Evolutionary conservation across 73 alveolate genomes (phyloP).

Genomic region (Paramecium caudatum): DNA sequence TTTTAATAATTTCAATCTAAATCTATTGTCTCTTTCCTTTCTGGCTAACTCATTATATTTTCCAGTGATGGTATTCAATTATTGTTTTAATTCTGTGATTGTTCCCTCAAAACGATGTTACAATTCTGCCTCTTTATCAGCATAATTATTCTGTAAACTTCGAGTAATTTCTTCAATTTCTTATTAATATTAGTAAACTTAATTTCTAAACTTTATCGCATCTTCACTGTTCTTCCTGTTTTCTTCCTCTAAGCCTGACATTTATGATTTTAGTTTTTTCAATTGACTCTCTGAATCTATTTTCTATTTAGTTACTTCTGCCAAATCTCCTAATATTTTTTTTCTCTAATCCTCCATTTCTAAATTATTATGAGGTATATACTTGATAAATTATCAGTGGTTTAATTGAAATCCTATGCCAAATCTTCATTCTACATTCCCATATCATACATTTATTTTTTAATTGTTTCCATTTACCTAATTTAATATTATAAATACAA

Average conservation of each 20-base stretch:
- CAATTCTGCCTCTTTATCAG: slow-evolving; percentile 35
- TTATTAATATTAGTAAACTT: slow-evolving; percentile 4
- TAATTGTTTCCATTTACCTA: slow-evolving; percentile 15
- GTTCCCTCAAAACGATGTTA: slow-evolving; percentile 3
- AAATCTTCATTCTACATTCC: slow-evolving; percentile 42
- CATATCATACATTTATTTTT: slow-evolving; percentile 62
- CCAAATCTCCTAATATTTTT: slow-evolving; percentile 25
- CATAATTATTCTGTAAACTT: slow-evolving; percentile 28
- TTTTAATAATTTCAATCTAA: slow-evolving; percentile 47
- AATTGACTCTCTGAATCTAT: background rate
- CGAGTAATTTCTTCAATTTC: slow-evolving; percentile 58
- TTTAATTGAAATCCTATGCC: background rate
- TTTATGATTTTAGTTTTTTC: background rate
- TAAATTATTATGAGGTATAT: background rate
- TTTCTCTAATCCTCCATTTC: background rate
- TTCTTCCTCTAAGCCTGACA: background rate
- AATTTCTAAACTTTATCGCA: background rate
- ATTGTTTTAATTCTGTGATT: slow-evolving; percentile 7
- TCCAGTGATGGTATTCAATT: background rate
- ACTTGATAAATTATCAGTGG: background rate
- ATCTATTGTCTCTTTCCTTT: slow-evolving; percentile 65
- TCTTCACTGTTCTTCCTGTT: slow-evolving; percentile 28
- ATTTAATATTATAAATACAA: background rate
- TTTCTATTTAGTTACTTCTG: slow-evolving; percentile 17
- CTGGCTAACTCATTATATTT: slow-evolving; percentile 60